These are phyloP conservation scores for Sodiomyces alkalinus DNA, from an alignment of 2,329 filamentous ascomycete species.

Conservation along the genomic window DNA sequence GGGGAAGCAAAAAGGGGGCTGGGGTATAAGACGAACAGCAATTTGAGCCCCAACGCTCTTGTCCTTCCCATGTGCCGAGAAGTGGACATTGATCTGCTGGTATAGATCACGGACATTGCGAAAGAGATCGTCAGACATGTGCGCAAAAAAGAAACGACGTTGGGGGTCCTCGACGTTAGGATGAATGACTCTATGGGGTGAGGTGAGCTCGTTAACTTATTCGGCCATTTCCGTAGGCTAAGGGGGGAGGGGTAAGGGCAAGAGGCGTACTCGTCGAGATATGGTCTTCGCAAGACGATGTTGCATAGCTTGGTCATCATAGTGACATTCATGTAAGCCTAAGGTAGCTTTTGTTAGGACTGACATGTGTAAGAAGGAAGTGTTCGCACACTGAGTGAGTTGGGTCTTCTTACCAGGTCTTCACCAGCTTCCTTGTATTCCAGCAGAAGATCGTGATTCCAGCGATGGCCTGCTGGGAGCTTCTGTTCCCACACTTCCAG, in stretches of 20 bases:
- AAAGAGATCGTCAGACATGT: constrained; percentile 31
- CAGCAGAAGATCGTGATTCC: constrained; percentile 25
- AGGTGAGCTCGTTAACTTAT: not conserved
- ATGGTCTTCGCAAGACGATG: constrained; percentile 39
- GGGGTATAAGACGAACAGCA: constrained; percentile 18
- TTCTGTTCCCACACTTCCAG: constrained; percentile 32
- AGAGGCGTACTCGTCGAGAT: constrained; percentile 30
- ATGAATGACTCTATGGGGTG: constrained; percentile 31
- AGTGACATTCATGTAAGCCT: constrained; percentile 40
- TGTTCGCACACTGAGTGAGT: not conserved
- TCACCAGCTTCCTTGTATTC: constrained; percentile 30
- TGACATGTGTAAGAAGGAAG: not conserved
- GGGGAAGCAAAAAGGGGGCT: not conserved
- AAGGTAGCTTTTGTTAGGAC: constrained; percentile 4
- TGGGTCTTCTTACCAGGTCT: constrained; percentile 26
- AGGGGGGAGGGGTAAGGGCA: no score
- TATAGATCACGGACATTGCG: constrained; percentile 30
- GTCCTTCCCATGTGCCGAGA: constrained; percentile 26
- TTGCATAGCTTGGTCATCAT: constrained; percentile 41
- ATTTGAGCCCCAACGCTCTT: constrained; percentile 38
- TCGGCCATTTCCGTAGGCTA: not conserved
- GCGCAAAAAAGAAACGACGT: constrained; percentile 23
- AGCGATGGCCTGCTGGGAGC: constrained; percentile 31
- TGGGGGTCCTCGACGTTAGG: constrained; percentile 21
- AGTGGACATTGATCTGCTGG: constrained; percentile 35